Evolutionary conservation across 345 rosid species (phyloP), one percentile per base, ranked within the genome.

Genomic region (Camelina neglecta): DNA sequence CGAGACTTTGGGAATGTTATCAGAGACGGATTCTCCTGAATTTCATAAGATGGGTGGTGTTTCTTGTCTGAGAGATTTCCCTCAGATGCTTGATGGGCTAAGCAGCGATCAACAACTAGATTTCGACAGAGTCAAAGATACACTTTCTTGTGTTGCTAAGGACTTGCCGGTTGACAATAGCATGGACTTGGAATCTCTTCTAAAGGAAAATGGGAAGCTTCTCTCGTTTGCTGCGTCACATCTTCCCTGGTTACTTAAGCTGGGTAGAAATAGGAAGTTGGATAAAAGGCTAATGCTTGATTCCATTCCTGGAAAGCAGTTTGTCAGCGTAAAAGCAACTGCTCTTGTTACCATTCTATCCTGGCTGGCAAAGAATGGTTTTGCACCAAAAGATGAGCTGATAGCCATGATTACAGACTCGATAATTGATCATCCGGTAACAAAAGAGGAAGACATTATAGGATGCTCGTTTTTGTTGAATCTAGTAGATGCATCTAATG

Each of bases 381-480:
- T 92, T 92, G 81, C 93, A 74, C 97, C 99, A 60, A 88, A 75
- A 85, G 99, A 95, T 44, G 82, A 85, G 73, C 81, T 92, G 73
- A 82, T 92, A 75, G 89, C 88, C 73, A 82, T 88, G 80, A 79
- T 92, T 67, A 92, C 96, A 72, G 89, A 90, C 68, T 88, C 97
- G 49, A 82, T 95, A 65, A 74, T 95, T 39, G 97, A 92, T 80
- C 91, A 88, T 20, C 97, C 97, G 45, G 96, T 84, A 48, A 86
- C 88, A 67, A 93, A 88, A 82, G 91, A 86, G 86, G 96, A 89
- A 70, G 99, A 92, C 82, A 79, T 88, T 54, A 70, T 87, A 23
- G 99, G 98, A n/a, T 95, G 93, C 81, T 86, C 94, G 24, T 76
- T 92, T 80, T 79, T 95, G 77, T 85, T 95, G 82, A 92, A 95